Conservation (phyloP, 2,329 filamentous ascomycete genomes). For the Esteya vermicola region DNA sequence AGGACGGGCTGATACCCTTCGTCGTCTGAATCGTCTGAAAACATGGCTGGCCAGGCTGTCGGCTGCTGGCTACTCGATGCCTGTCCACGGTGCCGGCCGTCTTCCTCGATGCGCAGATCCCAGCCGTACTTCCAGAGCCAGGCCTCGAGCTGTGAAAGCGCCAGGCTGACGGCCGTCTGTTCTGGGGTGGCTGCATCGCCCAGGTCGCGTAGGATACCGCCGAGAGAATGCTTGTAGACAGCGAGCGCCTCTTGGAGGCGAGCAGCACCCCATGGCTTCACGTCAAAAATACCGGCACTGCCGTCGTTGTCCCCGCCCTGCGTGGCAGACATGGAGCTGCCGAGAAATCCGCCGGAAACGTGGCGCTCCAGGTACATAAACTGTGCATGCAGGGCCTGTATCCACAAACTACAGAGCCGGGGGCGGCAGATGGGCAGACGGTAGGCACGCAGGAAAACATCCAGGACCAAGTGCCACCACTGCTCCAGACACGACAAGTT, state of each 20-base stretch:
- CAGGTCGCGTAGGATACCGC: constrained; percentile 27
- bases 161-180: constrained; percentile 28
- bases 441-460: constrained; percentile 35
- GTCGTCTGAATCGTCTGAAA: too few relatives aligned
- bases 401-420: constrained; percentile 27
- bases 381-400: constrained; percentile 39
- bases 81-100: constrained; percentile 2
- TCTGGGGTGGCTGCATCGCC: constrained; percentile 21
- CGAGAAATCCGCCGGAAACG: constrained; percentile 21
- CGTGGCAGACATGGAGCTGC: constrained; percentile 17
- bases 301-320: constrained; percentile 3
- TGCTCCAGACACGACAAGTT: constrained; percentile 47
- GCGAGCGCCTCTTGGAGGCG: constrained; percentile 32
- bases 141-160: constrained; percentile 34
- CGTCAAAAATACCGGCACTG: constrained; percentile 17
- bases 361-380: constrained; percentile 35
- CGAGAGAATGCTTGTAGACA: constrained; percentile 38
- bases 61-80: too few relatives aligned
- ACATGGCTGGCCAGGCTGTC: too few relatives aligned
- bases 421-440: constrained; percentile 28
- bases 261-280: constrained; percentile 17
- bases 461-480: constrained; percentile 42
- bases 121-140: constrained; percentile 35
- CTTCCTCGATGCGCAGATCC: constrained; percentile 35
- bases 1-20: constrained; percentile 39